These are phyloP conservation scores for Neocucurbitaria cava DNA, from an alignment of 2,329 filamentous ascomycete genomes.

Conservation along the genomic window DNA sequence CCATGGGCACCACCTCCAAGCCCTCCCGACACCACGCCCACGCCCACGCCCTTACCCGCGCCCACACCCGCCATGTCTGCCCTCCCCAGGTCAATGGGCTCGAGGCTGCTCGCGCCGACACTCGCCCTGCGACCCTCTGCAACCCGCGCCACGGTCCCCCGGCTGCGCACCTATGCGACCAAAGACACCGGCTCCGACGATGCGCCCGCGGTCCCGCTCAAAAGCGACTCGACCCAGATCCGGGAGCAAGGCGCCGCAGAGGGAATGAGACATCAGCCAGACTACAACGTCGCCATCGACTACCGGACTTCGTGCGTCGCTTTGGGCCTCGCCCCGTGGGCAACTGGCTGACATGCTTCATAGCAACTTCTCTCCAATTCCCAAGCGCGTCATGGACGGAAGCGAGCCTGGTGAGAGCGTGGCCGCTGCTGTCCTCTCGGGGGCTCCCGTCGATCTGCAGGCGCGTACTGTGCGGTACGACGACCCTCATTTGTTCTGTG, in stretches of 20 bases:
- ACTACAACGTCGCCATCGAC: constrained; percentile 82
- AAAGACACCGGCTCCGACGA: constrained; percentile 44
- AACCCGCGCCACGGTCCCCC: constrained; percentile 28
- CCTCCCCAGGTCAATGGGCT: constrained; percentile 50
- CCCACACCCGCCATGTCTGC: constrained; percentile 49
- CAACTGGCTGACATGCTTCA: constrained; percentile 28
- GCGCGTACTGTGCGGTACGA: constrained; percentile 88
- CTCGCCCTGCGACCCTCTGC: constrained; percentile 39
- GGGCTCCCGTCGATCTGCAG: constrained; percentile 92
- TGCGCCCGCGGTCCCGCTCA: constrained; percentile 43
- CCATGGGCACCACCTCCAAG: too few relatives aligned
- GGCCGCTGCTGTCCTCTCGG: constrained; percentile 85
- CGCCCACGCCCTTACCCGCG: constrained; percentile 20
- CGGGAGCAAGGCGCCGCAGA: constrained; percentile 58
- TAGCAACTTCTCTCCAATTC: constrained; percentile 89
- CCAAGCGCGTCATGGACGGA: constrained; percentile 87
- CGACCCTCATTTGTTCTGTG: not conserved
- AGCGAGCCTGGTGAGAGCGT: constrained; percentile 79
- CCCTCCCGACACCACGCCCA: constrained; percentile 7
- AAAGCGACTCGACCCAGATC: constrained; percentile 57
- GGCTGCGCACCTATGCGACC: constrained; percentile 43
- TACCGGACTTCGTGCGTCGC: constrained; percentile 84
- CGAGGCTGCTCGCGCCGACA: constrained; percentile 50
- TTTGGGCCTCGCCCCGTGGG: not conserved
- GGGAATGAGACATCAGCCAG: constrained; percentile 72